These are phyloP conservation scores for Camelina neglecta DNA, from an alignment of 345 rosid genomes.

Conservation along the genomic window DNA sequence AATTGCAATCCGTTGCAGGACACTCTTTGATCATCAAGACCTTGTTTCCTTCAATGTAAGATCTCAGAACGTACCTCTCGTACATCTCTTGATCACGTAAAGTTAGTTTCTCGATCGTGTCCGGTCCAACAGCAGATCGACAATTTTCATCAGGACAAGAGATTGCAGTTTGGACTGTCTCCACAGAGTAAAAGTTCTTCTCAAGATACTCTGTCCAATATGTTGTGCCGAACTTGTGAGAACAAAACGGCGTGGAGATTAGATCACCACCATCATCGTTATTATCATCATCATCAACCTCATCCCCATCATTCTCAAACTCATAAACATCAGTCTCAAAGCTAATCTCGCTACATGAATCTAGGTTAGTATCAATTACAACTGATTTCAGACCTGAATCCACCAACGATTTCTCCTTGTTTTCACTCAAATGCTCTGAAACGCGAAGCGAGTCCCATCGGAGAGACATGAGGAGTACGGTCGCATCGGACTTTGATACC, in stretches of 20 bases:
- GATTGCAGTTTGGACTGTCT: neutral
- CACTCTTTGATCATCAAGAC: constrained; percentile 16
- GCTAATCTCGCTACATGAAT: neutral
- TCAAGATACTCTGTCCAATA: constrained; percentile 33
- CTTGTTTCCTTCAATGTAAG: constrained; percentile 15
- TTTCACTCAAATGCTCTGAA: constrained; percentile 25
- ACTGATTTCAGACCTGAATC: constrained; percentile 27
- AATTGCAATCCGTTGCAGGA: constrained; percentile 24
- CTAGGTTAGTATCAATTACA: neutral
- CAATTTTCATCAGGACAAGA: constrained; percentile 29
- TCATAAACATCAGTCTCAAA: neutral
- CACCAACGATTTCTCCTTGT: neutral
- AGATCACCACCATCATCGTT: neutral
- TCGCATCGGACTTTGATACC: constrained; percentile 12
- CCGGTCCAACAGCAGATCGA: constrained; percentile 31
- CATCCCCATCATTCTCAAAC: neutral
- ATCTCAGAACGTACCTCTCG: constrained; percentile 17
- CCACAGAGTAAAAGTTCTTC: constrained; percentile 5
- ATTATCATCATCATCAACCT: too few species aligned
- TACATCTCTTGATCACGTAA: neutral
- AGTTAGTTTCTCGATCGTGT: constrained; percentile 28
- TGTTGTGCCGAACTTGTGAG: constrained; percentile 26
- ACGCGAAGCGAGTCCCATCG: constrained; percentile 14
- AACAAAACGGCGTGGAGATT: constrained; percentile 38
- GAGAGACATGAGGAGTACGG: constrained; percentile 10